Percentiles rank a stretch among this genome's conserved stretches.
Conservation (phyloP, 2,329 filamentous ascomycete genomes). For the Ophiostoma tasmaniense region DNA sequence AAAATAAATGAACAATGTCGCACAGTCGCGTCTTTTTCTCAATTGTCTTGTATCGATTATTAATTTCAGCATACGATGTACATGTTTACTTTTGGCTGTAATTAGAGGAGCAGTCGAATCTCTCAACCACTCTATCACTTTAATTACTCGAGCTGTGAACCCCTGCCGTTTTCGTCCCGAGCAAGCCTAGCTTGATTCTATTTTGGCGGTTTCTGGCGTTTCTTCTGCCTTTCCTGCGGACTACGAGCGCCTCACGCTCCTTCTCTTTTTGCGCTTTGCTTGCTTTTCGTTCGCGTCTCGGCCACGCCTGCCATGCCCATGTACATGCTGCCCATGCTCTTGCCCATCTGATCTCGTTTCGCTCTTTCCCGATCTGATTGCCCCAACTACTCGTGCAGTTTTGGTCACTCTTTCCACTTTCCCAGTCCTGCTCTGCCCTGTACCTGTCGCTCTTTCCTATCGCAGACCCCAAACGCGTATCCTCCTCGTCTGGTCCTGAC, state of each 20-base stretch:
- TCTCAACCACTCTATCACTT: not conserved
- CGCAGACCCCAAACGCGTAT: not conserved
- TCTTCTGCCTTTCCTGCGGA: not conserved
- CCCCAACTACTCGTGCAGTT: not conserved
- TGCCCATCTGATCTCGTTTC: not conserved
- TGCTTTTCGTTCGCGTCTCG: not conserved
- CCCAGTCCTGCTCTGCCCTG: too few relatives aligned
- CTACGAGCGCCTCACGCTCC: slow-evolving; percentile 1
- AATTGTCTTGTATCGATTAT: not conserved
- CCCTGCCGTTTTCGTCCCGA: not conserved
- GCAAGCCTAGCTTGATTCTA: slow-evolving; percentile 5
- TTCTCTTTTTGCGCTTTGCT: not conserved
- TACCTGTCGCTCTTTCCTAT: not conserved
- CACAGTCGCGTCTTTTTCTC: slow-evolving; percentile 1
- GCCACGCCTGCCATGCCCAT: not conserved
- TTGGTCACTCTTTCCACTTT: not conserved
- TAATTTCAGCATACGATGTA: not conserved
- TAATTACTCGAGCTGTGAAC: not conserved
- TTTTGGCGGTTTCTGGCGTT: not conserved
- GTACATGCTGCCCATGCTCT: too few relatives aligned
- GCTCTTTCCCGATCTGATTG: not conserved
- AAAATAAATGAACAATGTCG: not conserved
- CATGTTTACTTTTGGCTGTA: not conserved
- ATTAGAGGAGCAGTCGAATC: not conserved
- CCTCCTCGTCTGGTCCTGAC: not conserved